These are phyloP conservation scores for Candida loeiensis DNA, from an alignment of 805 yeast species.

Conservation along the genomic window DNA sequence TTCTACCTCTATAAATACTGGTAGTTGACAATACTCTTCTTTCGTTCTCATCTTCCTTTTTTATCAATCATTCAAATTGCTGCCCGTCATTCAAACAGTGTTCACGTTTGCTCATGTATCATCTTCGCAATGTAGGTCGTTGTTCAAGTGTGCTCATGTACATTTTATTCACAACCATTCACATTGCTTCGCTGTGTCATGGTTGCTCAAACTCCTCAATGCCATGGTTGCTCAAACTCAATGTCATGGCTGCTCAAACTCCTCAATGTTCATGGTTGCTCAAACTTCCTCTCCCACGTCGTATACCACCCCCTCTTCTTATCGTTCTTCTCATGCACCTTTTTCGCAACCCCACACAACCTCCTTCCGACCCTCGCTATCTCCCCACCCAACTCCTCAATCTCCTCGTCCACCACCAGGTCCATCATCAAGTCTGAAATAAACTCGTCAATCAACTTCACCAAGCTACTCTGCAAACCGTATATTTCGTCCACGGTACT, in stretches of 20 bases:
- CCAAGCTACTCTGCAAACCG: slow-evolving; percentile 39
- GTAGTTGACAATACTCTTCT: too few species aligned
- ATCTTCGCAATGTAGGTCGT: too few species aligned
- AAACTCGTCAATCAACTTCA: slow-evolving; percentile 52
- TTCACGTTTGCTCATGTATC: too few species aligned
- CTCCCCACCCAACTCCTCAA: slow-evolving; percentile 19
- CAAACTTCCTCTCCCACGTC: slow-evolving; percentile 50
- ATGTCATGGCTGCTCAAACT: background rate
- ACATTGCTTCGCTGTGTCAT: background rate
- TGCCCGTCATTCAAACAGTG: too few species aligned
- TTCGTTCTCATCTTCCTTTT: too few species aligned
- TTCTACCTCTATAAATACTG: too few species aligned
- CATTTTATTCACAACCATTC: too few species aligned
- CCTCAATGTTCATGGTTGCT: background rate
- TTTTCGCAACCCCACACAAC: slow-evolving; percentile 38
- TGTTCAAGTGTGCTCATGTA: too few species aligned
- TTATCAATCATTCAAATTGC: too few species aligned
- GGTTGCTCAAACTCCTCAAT: background rate
- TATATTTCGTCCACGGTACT: slow-evolving; percentile 46
- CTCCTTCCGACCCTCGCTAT: slow-evolving; percentile 25
- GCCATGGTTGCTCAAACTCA: slow-evolving; percentile 26
- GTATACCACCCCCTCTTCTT: slow-evolving; percentile 57
- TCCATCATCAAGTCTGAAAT: slow-evolving; percentile 56
- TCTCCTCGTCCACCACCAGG: slow-evolving; percentile 37
- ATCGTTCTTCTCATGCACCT: slow-evolving; percentile 46